Evolutionary conservation across 345 rosid genomes (phyloP).

Genomic region (Chamaenerion angustifolium): DNA sequence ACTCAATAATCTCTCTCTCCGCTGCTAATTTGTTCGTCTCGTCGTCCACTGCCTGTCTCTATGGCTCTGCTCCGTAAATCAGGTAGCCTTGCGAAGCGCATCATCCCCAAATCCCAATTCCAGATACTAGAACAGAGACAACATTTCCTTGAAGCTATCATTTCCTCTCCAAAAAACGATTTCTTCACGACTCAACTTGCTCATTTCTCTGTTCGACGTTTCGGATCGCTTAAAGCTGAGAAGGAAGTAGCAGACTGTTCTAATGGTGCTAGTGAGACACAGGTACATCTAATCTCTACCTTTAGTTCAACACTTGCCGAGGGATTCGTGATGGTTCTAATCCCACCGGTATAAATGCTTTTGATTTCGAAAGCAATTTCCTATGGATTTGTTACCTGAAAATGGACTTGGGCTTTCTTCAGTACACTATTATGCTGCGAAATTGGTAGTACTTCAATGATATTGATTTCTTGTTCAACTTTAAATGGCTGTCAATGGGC

Average conservation of each 20-base stretch:
- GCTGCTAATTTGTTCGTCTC: no score
- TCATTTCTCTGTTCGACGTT: conserved; percentile 12
- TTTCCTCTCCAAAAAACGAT: neutral
- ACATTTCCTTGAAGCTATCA: conserved; percentile 1
- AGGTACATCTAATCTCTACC: conserved; percentile 6
- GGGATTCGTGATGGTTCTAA: neutral
- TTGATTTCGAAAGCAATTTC: no score
- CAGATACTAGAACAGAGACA: neutral
- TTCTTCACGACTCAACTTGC: conserved; percentile 8
- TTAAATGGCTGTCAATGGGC: no score
- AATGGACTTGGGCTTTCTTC: no score
- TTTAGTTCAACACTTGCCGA: neutral
- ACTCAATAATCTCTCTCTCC: no score
- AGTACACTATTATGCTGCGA: no score
- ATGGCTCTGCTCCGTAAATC: conserved; percentile 4
- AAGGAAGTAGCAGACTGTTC: conserved; percentile 8
- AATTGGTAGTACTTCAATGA: no score
- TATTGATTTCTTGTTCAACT: no score
- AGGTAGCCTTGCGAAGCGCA: neutral
- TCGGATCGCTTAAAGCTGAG: conserved; percentile 17
- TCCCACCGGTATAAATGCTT: no score
- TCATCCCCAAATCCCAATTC: neutral
- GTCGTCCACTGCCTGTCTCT: neutral
- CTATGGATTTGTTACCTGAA: no score
- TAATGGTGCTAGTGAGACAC: neutral